Evolutionary conservation across 805 yeast genomes (phyloP), one percentile per base, ranked within the genome.

Genomic region (Candida golubevii): DNA sequence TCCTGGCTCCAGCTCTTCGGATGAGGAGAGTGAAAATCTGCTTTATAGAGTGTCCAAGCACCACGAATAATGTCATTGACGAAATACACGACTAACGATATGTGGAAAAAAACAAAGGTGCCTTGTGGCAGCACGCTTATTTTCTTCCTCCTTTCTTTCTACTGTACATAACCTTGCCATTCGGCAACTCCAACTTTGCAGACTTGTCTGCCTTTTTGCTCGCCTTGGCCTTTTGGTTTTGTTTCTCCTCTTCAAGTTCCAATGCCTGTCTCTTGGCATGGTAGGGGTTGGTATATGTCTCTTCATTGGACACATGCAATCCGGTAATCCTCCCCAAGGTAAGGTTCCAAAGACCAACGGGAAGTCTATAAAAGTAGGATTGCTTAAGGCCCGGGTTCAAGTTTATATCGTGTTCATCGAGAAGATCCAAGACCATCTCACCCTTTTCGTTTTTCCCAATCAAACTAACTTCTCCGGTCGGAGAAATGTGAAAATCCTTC

Each of bases 161-260:
- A 26, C 44, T 63, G 43, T 67, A 69, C 13, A 78, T 69, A 9
- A 78, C 77, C 56, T 80, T 80, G 1, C 87, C 87, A 55, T 81
- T 82, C 8, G 84, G 83, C 47, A 82, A 65, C 39, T 70, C 78
- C 36, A 67, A 60, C 50, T 71, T 76, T 45, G 72, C 72, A 8
- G 77, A 79, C 40, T 59, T 79, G 38, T 59, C 63, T 23, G 57
- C 65, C 14, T 53, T 56, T 18, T 18, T 18, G 23, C 23, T 18
- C 40, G 64, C 61, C 56, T 66, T 67, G 46, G 60, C 66, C 38
- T 54, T 57, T 48, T 63, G 64, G 35, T 54, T 44, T 30, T 54
- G 49, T 14, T 41, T 41, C 29, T 47, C 37, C 10, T 36, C 35
- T n/a, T 38, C 31, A n/a, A 29, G 14, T 28, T 44, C 44, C 27